Evolutionary conservation across 208 protist species (phyloP), one percentile per base, ranked within the genome.

Genomic region (Naegleria gruberi): DNA sequence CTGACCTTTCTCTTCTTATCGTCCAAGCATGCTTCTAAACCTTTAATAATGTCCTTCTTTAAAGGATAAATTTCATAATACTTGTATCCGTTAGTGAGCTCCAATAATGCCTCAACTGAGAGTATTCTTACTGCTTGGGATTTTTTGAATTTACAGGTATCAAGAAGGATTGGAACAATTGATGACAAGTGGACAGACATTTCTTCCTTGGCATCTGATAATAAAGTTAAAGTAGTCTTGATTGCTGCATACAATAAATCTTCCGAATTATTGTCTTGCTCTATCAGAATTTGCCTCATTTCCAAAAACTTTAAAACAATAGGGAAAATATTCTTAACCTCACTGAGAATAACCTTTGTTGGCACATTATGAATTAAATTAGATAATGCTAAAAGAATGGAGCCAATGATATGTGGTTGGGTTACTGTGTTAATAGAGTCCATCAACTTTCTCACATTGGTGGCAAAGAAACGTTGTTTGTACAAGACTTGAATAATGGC

Each of bases 391-490:
- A 88, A 47, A 6, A 88, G 41, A 65, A 65, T 40, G 12, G n/a
- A 43, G 43, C 26, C 34, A 45, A 46, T 45, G 4, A 45, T 45
- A 45, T 45, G 37, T 19, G 34, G 81, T 45, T 44, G 30, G 6
- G 4, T 46, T 23, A 23, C 30, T 17, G 41, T 85, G 2, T 43
- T 85, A 6, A 85, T 46, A 26, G 7, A 43, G 23, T 44, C 37
- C 10, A 85, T 26, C 30, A 88, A 65, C 26, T 30, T 30, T 34
- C n/a, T 37, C 0, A 65, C 12, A 42, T 88, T 47, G 6, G 65
- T n/a, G 26, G 45, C 34, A 65, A 88, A 88, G 84, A 88, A 88
- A 43, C 46, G 1, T 65, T 88, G 84, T 41, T 88, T 88, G 45
- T 88, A 88, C 7, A 88, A 26, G 26, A 88, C 84, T 65, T 45